phyloP scores from a whole-genome alignment of 2,329 filamentous ascomycete genomes.

The Xylariomycetidae sp. region DNA sequence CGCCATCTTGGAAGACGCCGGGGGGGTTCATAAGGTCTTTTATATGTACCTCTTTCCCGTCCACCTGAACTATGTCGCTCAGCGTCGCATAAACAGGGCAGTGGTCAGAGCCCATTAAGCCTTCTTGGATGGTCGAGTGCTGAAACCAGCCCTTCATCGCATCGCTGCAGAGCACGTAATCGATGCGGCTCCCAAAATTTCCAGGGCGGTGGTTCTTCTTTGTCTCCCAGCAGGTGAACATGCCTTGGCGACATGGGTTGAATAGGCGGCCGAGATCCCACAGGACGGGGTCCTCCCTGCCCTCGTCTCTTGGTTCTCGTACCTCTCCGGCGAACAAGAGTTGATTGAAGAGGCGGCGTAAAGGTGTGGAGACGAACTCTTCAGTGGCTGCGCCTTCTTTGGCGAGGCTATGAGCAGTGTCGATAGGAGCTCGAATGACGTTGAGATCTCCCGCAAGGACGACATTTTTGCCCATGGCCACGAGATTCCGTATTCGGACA shows the following conservation, averaged over 20 bases:
- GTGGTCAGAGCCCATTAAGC: slow-evolving; percentile 91
- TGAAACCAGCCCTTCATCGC: slow-evolving; percentile 76
- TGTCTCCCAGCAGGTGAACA: slow-evolving; percentile 98
- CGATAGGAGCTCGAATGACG: slow-evolving; percentile 63
- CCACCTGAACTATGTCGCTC: slow-evolving; percentile 54
- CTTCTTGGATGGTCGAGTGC: slow-evolving; percentile 84
- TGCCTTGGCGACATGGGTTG: slow-evolving; percentile 73
- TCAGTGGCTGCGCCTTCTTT: slow-evolving; percentile 65
- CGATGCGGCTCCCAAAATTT: slow-evolving; percentile 89
- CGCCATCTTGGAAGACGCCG: slow-evolving; percentile 65
- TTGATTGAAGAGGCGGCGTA: slow-evolving; percentile 78
- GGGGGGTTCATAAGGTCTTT: slow-evolving; percentile 73
- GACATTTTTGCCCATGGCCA: slow-evolving; percentile 75
- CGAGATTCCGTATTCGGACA: slow-evolving; percentile 76
- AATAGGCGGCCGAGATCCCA: slow-evolving; percentile 82
- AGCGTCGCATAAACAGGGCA: slow-evolving; percentile 84
- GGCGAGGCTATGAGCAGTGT: slow-evolving; percentile 69
- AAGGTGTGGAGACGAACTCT: slow-evolving; percentile 68
- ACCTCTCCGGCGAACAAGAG: slow-evolving; percentile 72
- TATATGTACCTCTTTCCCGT: slow-evolving; percentile 48
- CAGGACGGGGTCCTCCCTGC: slow-evolving; percentile 65
- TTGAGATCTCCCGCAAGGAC: slow-evolving; percentile 87
- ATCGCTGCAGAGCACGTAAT: slow-evolving; percentile 83
- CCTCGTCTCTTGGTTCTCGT: slow-evolving; percentile 60
- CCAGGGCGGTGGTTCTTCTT: slow-evolving; percentile 93